These are phyloP conservation scores for Scolecobasidium constrictum DNA, from an alignment of 2,329 filamentous ascomycete genomes.

Conservation along the genomic window DNA sequence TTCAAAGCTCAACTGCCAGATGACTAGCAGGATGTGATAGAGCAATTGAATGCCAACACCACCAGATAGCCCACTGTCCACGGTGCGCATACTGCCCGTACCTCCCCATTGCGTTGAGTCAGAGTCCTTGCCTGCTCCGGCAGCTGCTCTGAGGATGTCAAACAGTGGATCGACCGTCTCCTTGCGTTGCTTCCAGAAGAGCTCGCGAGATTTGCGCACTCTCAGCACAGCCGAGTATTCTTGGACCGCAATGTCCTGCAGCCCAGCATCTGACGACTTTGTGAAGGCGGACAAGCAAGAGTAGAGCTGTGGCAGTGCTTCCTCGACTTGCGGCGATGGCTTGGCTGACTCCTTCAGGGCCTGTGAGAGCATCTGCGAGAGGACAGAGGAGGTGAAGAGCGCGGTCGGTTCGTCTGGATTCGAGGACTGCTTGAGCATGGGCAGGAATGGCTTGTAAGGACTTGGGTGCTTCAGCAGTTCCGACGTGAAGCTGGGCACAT, in stretches of 20 bases:
- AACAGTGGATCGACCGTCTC: conserved; percentile 76
- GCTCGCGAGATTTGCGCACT: conserved; percentile 58
- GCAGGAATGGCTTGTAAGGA: conserved; percentile 67
- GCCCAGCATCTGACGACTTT: conserved; percentile 74
- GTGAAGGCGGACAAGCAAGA: conserved; percentile 76
- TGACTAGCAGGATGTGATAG: conserved; percentile 83
- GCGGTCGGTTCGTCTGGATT: conserved; percentile 83
- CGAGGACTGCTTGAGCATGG: conserved; percentile 71
- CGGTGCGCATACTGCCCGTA: conserved; percentile 46
- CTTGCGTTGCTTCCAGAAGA: conserved; percentile 85
- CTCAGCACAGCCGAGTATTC: conserved; percentile 79
- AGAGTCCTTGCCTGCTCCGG: conserved; percentile 54
- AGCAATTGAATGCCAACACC: conserved; percentile 86
- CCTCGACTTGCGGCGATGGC: conserved; percentile 49
- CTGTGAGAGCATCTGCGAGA: conserved; percentile 65
- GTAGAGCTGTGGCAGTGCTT: conserved; percentile 72
- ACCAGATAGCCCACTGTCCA: conserved; percentile 55
- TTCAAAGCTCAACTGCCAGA: conserved; percentile 97
- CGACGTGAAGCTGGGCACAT: conserved; percentile 66
- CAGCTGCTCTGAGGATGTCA: conserved; percentile 65
- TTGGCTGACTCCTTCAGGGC: conserved; percentile 52
- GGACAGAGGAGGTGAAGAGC: conserved; percentile 77
- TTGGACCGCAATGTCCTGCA: conserved; percentile 93
- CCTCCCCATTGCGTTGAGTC: conserved; percentile 48
- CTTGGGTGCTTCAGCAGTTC: conserved; percentile 62